phyloP scores from a whole-genome alignment of 306 rosid genomes.

The Sicyos edulis region DNA sequence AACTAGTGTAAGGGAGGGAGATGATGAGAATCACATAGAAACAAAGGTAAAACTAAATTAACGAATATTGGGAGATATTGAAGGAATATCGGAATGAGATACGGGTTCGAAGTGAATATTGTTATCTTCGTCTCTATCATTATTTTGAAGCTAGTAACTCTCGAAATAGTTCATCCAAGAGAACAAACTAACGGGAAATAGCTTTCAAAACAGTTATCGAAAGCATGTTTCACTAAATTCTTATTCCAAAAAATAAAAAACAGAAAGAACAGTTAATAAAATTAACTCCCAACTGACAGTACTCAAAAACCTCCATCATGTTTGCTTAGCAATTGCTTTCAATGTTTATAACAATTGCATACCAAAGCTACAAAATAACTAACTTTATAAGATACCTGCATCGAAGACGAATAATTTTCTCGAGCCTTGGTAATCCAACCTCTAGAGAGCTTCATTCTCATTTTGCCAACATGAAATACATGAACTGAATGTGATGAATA shows the following conservation, averaged over 20 bases:
- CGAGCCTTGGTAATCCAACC: constrained; percentile 98
- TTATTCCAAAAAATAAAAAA: not conserved
- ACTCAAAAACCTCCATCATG: not conserved
- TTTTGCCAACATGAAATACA: constrained; percentile 70
- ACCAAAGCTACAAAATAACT: not conserved
- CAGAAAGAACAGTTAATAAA: not conserved
- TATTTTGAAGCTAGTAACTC: not conserved
- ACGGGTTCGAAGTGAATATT: not conserved
- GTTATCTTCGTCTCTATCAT: not conserved
- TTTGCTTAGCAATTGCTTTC: too few relatives aligned
- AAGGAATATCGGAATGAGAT: too few relatives aligned
- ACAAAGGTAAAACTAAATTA: not conserved
- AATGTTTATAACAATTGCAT: not conserved
- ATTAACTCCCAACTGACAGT: not conserved
- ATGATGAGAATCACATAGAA: constrained; percentile 16
- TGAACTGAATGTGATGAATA: constrained; percentile 81
- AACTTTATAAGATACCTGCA: constrained; percentile 47
- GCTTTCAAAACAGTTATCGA: not conserved
- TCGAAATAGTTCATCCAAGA: not conserved
- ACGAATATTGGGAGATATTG: too few relatives aligned
- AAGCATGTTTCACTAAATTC: not conserved
- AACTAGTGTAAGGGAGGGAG: constrained; percentile 37
- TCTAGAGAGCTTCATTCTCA: constrained; percentile 85
- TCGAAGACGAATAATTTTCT: constrained; percentile 76
- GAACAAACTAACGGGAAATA: not conserved